phyloP scores from a whole-genome alignment of 495 filamentous ascomycete species.

The Talaromyces trachyspermus region DNA sequence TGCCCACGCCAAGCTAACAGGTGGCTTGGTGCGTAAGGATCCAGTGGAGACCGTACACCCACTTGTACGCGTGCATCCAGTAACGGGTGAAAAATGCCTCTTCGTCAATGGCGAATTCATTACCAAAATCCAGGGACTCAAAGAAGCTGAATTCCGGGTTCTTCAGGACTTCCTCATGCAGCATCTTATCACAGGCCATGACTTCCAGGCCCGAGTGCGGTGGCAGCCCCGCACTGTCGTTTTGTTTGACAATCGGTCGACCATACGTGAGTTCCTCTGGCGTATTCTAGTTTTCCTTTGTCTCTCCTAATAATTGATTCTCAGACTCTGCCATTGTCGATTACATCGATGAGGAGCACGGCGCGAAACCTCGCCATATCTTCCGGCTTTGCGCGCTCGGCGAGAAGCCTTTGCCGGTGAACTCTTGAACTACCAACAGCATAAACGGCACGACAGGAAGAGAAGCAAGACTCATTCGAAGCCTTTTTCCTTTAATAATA shows the following conservation, averaged over 20 bases:
- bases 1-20: constrained; percentile 51
- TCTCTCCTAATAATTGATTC: constrained; percentile 7
- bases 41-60: constrained; percentile 64
- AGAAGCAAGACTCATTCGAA: too few species aligned
- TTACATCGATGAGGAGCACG: constrained; percentile 41
- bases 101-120: constrained; percentile 80
- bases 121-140: constrained; percentile 65
- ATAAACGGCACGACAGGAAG: too few species aligned
- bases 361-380: constrained; percentile 41
- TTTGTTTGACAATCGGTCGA: constrained; percentile 69
- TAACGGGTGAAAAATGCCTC: constrained; percentile 71
- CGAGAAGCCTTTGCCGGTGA: constrained; percentile 44
- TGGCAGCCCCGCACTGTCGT: constrained; percentile 81
- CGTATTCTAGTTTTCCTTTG: background rate
- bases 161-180: constrained; percentile 83
- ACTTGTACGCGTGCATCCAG: constrained; percentile 66
- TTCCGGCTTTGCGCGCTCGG: constrained; percentile 46
- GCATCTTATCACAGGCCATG: constrained; percentile 72
- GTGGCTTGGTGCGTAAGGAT: constrained; percentile 62
- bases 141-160: constrained; percentile 49
- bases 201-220: constrained; percentile 83
- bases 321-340: constrained; percentile 50
- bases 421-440: background rate
- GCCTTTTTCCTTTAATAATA: too few species aligned
- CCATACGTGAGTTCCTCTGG: constrained; percentile 40